phyloP scores from a whole-genome alignment of 768 basidiomycete genomes.

The Tricholoma terreum region DNA sequence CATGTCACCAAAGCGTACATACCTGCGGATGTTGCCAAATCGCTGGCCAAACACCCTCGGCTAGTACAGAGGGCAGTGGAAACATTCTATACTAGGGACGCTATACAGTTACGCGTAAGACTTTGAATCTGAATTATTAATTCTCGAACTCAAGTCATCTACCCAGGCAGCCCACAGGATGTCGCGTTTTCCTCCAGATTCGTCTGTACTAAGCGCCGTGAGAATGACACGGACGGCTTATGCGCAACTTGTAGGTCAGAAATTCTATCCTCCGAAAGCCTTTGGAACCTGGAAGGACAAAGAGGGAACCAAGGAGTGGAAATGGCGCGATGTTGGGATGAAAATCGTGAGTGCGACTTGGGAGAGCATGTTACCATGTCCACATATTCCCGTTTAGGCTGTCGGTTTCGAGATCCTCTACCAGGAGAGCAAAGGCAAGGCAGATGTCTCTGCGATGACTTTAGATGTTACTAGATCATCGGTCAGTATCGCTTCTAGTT shows the following conservation, averaged over 20 bases:
- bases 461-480: constrained; percentile 40
- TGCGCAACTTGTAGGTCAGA: constrained; percentile 89
- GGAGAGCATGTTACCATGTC: not conserved
- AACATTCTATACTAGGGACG: constrained; percentile 94
- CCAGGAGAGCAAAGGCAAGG: constrained; percentile 71
- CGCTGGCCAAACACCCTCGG: constrained; percentile 56
- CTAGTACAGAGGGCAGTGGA: constrained; percentile 87
- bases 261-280: constrained; percentile 86
- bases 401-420: constrained; percentile 98
- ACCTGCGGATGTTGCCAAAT: constrained; percentile 75
- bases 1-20: constrained; percentile 80
- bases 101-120: constrained; percentile 79
- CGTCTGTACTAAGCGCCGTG: constrained; percentile 58
- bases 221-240: constrained; percentile 89
- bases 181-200: constrained; percentile 81
- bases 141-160: not conserved
- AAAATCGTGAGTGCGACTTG: constrained; percentile 64
- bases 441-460: constrained; percentile 32
- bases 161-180: constrained; percentile 81
- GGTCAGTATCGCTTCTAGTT: constrained; percentile 34
- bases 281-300: constrained; percentile 73
- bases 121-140: not conserved
- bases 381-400: constrained; percentile 44
- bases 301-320: constrained; percentile 65
- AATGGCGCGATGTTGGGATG: constrained; percentile 86